Evolutionary conservation across 2,329 filamentous ascomycete species (phyloP), one percentile per base, ranked within the genome.

Genomic region (Pyrenophora teres): DNA sequence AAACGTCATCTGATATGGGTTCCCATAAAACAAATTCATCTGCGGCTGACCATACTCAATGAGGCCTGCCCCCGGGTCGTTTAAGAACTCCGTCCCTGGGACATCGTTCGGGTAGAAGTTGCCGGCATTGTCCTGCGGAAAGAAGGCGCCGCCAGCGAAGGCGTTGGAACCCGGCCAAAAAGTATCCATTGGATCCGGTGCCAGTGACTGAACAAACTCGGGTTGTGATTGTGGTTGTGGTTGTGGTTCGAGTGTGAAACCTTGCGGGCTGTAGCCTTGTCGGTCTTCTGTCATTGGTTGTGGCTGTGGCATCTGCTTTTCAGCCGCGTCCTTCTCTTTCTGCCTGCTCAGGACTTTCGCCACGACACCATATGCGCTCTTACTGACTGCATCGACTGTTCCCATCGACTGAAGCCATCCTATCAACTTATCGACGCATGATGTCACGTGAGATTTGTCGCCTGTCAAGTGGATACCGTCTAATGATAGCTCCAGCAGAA

Each of bases 401-500:
- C 62, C 63, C 62, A 76, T 67, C 8, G 46, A 48, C 5, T 54
- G 45, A 3, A 76, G 60, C 72, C 71, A 74, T 6, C 50, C 40
- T 6, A 70, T 52, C 6, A 70, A 59, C 40, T 70, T 73, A 15
- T 64, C 63, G 3, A 69, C 50, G 36, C 57, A 49, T 7, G 61
- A 47, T 2, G 47, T 31, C 3, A 73, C 46, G 3, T 71, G 40
- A 23, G 65, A 54, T 12, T 66, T 59, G 10, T 57, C 56, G 19
- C 64, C 52, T 2, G 54, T 48, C 43, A 68, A 51, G 49, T 73
- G 70, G 4, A 52, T 50, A 8, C 54, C 42, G 2, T 61, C 46
- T 40, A 68, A 65, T 1, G 68, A 68, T 16, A 76, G 46, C 50
- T 75, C 74, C 8, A 73, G 61, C 40, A 76, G 63, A 8, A 77